Evolutionary conservation across 495 filamentous ascomycete genomes (phyloP).

Genomic region (Sordaria brevicollis): DNA sequence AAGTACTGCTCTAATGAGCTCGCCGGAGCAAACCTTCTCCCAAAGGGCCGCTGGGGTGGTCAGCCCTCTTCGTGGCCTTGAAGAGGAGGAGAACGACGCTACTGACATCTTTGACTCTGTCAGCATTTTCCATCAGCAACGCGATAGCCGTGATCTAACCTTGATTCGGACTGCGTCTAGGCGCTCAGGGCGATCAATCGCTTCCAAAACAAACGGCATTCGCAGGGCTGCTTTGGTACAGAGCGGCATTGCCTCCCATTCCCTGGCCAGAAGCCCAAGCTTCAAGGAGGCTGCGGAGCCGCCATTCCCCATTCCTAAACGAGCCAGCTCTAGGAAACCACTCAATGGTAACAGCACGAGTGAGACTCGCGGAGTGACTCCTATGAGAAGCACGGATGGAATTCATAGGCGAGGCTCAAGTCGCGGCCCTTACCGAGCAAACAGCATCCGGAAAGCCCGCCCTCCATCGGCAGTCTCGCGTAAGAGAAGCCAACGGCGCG

Average conservation of each 20-base stretch:
- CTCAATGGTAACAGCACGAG: slow-evolving; percentile 53
- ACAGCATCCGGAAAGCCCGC: slow-evolving; percentile 68
- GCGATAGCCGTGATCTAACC: slow-evolving; percentile 22
- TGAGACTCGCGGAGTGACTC: slow-evolving; percentile 63
- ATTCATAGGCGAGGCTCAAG: slow-evolving; percentile 31
- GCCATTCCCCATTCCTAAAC: slow-evolving; percentile 83
- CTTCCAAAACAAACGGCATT: slow-evolving; percentile 34
- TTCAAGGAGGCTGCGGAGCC: slow-evolving; percentile 53
- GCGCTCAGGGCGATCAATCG: slow-evolving; percentile 20
- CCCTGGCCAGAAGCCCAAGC: slow-evolving; percentile 67
- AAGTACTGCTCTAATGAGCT: slow-evolving; percentile 8
- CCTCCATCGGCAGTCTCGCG: slow-evolving; percentile 65
- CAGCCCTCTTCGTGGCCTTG: slow-evolving; percentile 15
- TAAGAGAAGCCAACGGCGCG: slow-evolving; percentile 34
- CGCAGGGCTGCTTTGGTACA: slow-evolving; percentile 62
- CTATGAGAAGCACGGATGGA: slow-evolving; percentile 43
- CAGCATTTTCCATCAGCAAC: slow-evolving; percentile 8
- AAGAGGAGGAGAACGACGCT: slow-evolving; percentile 1
- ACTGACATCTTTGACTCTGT: slow-evolving; percentile 19
- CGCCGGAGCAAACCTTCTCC: slow-evolving; percentile 24
- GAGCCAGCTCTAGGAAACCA: slow-evolving; percentile 75
- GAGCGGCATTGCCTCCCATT: slow-evolving; percentile 63
- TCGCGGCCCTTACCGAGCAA: slow-evolving; percentile 33
- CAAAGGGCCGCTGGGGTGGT: slow-evolving; percentile 9
- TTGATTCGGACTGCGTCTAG: slow-evolving; percentile 20